A percentile compares a stretch with the other conserved stretches of the same genome.
Conservation (phyloP, 2,329 filamentous ascomycete species). For the Blastomyces percursus region DNA sequence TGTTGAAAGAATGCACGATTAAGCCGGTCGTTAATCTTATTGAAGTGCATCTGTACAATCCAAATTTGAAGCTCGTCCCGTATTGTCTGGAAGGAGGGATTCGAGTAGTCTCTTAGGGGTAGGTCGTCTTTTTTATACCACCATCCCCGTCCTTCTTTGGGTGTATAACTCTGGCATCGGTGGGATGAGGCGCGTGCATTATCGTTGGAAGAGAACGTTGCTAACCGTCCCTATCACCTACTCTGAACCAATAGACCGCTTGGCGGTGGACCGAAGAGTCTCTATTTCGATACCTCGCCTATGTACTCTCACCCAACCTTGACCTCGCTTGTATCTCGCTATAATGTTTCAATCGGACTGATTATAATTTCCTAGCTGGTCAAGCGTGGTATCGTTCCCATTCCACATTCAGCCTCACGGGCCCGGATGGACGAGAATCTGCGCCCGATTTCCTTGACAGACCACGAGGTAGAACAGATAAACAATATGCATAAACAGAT, state of each 20-base stretch:
- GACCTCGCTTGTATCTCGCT: no score
- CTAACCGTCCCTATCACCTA: background rate
- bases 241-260: background rate
- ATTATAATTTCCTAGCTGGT: conserved; percentile 1
- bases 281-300: no score
- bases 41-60: conserved; percentile 2
- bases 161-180: background rate
- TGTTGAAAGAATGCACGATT: conserved; percentile 1
- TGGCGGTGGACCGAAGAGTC: no score
- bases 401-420: background rate
- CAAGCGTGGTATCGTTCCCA: background rate
- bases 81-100: background rate
- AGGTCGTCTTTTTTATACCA: background rate
- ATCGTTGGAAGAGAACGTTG: background rate
- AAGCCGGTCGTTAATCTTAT: background rate
- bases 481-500: background rate
- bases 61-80: background rate
- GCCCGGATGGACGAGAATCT: background rate
- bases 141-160: background rate
- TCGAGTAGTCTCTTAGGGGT: background rate
- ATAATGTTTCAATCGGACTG: no score
- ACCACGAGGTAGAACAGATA: background rate
- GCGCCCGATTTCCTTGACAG: background rate
- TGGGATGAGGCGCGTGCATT: background rate
- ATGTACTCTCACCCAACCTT: no score